Percentiles rank a stretch among this genome's conserved stretches.
These are phyloP conservation scores for Bipolaris cookei DNA, from an alignment of 2,329 filamentous ascomycete species.

Conservation along the genomic window DNA sequence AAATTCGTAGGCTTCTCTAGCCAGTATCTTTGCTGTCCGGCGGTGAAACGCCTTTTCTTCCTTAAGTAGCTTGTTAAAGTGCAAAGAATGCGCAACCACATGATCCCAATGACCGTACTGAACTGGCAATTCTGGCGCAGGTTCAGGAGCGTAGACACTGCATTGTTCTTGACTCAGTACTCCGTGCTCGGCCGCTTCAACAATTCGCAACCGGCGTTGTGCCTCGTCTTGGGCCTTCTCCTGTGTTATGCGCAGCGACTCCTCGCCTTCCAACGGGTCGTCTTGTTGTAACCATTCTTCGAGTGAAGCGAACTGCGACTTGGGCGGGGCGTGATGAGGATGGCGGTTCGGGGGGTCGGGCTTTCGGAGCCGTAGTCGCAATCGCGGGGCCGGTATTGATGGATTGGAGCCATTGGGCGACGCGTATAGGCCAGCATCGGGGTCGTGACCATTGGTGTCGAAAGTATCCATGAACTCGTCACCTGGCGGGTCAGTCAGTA, in stretches of 20 bases:
- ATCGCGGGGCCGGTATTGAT: slow-evolving; percentile 36
- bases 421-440: slow-evolving; percentile 30
- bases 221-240: slow-evolving; percentile 65
- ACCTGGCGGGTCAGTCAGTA: slow-evolving; percentile 22
- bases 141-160: slow-evolving; percentile 74
- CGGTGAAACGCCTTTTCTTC: slow-evolving; percentile 81
- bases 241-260: slow-evolving; percentile 43
- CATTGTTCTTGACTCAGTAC: slow-evolving; percentile 76
- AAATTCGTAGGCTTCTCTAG: slow-evolving; percentile 77
- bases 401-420: slow-evolving; percentile 30
- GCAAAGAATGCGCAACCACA: slow-evolving; percentile 76
- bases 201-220: slow-evolving; percentile 69
- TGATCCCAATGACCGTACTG: slow-evolving; percentile 92
- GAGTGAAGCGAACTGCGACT: slow-evolving; percentile 59
- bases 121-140: slow-evolving; percentile 70
- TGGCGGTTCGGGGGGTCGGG: slow-evolving; percentile 59
- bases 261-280: slow-evolving; percentile 55
- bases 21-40: slow-evolving; percentile 76
- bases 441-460: slow-evolving; percentile 25
- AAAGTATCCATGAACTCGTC: slow-evolving; percentile 20
- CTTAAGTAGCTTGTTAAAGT: slow-evolving; percentile 80
- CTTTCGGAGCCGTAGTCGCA: slow-evolving; percentile 60
- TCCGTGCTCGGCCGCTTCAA: slow-evolving; percentile 75
- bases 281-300: slow-evolving; percentile 69
- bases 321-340: slow-evolving; percentile 57